These are phyloP conservation scores for Suhomyces faveliae DNA, from an alignment of 805 yeast genomes.

Conservation along the genomic window DNA sequence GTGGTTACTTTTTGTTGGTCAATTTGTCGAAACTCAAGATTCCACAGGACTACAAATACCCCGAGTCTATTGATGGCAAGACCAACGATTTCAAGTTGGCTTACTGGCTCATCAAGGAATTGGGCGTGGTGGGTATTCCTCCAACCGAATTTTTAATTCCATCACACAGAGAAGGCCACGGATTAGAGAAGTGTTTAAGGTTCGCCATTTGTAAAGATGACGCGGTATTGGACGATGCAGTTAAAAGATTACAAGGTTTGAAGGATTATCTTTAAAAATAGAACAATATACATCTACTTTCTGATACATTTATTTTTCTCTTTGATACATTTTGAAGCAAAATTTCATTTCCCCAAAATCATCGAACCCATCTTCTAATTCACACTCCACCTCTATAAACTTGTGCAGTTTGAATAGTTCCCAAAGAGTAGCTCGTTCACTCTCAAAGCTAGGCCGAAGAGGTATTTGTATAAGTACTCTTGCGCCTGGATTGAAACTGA, in stretches of 20 bases:
- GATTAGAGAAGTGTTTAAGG: slow-evolving; percentile 81
- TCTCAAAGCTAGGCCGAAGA: slow-evolving; percentile 60
- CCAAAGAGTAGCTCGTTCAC: slow-evolving; percentile 65
- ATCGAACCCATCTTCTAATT: slow-evolving; percentile 66
- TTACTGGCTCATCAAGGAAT: slow-evolving; percentile 87
- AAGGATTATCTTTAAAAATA: slow-evolving; percentile 50
- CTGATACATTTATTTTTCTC: not conserved
- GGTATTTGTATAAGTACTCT: slow-evolving; percentile 75
- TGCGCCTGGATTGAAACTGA: slow-evolving; percentile 32
- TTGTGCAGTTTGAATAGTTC: slow-evolving; percentile 39
- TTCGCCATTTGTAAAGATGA: slow-evolving; percentile 97
- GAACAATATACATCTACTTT: not conserved
- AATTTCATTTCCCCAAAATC: slow-evolving; percentile 79
- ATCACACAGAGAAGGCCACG: slow-evolving; percentile 56
- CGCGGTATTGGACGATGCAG: slow-evolving; percentile 75
- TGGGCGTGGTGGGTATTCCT: slow-evolving; percentile 95
- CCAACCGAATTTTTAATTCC: slow-evolving; percentile 90
- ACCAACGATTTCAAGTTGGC: slow-evolving; percentile 88
- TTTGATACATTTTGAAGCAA: slow-evolving; percentile 38
- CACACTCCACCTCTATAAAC: slow-evolving; percentile 34
- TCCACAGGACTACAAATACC: slow-evolving; percentile 70
- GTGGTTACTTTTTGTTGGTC: slow-evolving; percentile 90
- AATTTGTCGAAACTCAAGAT: slow-evolving; percentile 80
- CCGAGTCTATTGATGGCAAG: slow-evolving; percentile 61
- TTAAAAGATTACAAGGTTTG: slow-evolving; percentile 64